A percentile compares a stretch with the other conserved stretches of the same genome.
Evolutionary conservation across 2,329 filamentous ascomycete genomes (phyloP).

Genomic region (Venturia effusa): DNA sequence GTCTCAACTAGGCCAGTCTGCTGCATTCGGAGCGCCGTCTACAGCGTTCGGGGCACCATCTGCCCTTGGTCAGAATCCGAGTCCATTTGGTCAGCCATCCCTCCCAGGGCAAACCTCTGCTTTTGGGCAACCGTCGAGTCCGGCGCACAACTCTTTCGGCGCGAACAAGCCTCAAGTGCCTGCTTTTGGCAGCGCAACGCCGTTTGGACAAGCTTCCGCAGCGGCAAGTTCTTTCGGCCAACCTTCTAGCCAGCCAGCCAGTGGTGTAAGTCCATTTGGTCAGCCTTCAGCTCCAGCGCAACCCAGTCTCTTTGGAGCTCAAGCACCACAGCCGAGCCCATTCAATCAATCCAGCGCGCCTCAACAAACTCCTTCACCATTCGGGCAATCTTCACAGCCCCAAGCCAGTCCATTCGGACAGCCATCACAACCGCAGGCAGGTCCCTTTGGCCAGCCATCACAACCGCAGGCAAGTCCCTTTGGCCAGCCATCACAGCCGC

Average conservation of each 20-base stretch:
- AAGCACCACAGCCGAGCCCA: neutral
- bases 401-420: constrained; percentile 13
- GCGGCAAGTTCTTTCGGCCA: constrained; percentile 9
- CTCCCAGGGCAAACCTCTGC: constrained; percentile 2
- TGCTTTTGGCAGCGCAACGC: constrained; percentile 14
- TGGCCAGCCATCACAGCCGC: constrained; percentile 10
- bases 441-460: constrained; percentile 20
- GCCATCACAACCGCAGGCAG: neutral
- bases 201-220: constrained; percentile 18
- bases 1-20: constrained; percentile 10
- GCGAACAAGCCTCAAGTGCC: neutral
- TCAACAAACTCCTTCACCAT: constrained; percentile 7
- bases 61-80: neutral
- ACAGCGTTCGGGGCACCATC: constrained; percentile 10
- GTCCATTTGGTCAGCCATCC: constrained; percentile 14
- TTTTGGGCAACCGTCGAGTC: constrained; percentile 15
- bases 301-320: constrained; percentile 13
- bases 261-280: constrained; percentile 16
- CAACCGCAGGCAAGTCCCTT: constrained; percentile 8
- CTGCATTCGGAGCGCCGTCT: constrained; percentile 5
- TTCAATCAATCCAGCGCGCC: constrained; percentile 3
- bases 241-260: constrained; percentile 3
- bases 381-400: constrained; percentile 11
- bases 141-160: neutral
- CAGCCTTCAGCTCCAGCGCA: constrained; percentile 17